These are phyloP conservation scores for Epichloe sibirici DNA, from an alignment of 2,329 filamentous ascomycete species.

Conservation along the genomic window DNA sequence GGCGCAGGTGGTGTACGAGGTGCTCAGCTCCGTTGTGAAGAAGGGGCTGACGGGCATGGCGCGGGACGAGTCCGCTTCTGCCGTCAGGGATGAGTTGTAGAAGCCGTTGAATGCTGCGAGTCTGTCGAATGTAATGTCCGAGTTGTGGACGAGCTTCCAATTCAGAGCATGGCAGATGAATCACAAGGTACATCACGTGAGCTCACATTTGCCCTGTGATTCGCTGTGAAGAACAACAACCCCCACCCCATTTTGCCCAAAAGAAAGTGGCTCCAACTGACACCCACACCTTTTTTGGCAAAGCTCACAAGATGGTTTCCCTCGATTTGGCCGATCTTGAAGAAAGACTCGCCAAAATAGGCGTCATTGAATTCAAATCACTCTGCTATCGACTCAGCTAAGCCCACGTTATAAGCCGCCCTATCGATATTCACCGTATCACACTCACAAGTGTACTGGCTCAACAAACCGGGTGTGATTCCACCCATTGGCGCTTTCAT, in stretches of 20 bases:
- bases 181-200: too few species aligned
- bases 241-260: too few species aligned
- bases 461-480: background rate
- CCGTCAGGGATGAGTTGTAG: constrained; percentile 27
- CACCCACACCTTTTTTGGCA: too few species aligned
- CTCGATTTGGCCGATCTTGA: background rate
- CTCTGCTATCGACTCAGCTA: background rate
- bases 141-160: too few species aligned
- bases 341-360: background rate
- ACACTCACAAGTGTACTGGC: background rate
- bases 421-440: constrained; percentile 19
- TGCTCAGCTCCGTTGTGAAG: constrained; percentile 66
- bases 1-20: constrained; percentile 74
- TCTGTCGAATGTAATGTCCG: too few species aligned
- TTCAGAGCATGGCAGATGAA: too few species aligned
- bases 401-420: constrained; percentile 9
- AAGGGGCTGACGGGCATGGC: constrained; percentile 28
- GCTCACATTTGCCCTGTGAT: too few species aligned
- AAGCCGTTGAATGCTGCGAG: too few species aligned
- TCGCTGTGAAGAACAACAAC: too few species aligned
- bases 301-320: too few species aligned
- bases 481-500: constrained; percentile 57
- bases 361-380: background rate
- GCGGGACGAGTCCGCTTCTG: constrained; percentile 14
- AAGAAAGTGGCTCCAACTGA: too few species aligned